Percentiles rank a stretch among this genome's conserved stretches.
phyloP scores from a whole-genome alignment of 371 early-diverging fungal genomes.

The Mortierella sp. region DNA sequence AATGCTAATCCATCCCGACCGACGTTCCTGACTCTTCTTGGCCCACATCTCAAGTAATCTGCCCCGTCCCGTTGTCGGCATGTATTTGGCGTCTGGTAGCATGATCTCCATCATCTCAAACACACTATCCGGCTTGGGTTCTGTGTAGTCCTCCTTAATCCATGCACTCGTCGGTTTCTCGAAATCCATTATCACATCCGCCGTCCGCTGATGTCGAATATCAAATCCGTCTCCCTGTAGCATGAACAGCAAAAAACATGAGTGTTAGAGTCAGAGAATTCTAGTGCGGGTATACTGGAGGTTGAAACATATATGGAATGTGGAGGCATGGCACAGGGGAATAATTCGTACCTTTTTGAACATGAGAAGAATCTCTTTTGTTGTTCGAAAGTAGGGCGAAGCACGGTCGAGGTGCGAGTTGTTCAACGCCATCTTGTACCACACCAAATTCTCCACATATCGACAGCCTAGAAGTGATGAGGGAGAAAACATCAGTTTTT shows the following conservation, averaged over 20 bases:
- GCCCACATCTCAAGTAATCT: conserved; percentile 68
- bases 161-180: conserved; percentile 65
- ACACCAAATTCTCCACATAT: conserved; percentile 78
- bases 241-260: not conserved
- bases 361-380: conserved; percentile 71
- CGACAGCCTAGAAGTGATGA: conserved; percentile 59
- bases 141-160: conserved; percentile 69
- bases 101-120: conserved; percentile 78
- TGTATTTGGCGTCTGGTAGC: conserved; percentile 67
- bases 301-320: too few relatives aligned
- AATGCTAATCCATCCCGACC: conserved; percentile 73
- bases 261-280: not conserved
- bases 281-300: not conserved
- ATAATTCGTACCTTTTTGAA: conserved; percentile 66
- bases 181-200: conserved; percentile 77
- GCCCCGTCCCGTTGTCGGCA: conserved; percentile 61
- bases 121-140: conserved; percentile 68
- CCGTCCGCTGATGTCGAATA: conserved; percentile 73
- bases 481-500: not conserved
- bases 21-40: conserved; percentile 64
- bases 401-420: conserved; percentile 64
- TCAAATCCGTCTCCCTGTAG: conserved; percentile 71
- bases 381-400: conserved; percentile 63
- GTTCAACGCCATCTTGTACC: conserved; percentile 73
- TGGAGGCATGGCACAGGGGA: not conserved